Evolutionary conservation across 805 yeast genomes (phyloP), one percentile per base, ranked within the genome.

Genomic region (Starmerella powellii): DNA sequence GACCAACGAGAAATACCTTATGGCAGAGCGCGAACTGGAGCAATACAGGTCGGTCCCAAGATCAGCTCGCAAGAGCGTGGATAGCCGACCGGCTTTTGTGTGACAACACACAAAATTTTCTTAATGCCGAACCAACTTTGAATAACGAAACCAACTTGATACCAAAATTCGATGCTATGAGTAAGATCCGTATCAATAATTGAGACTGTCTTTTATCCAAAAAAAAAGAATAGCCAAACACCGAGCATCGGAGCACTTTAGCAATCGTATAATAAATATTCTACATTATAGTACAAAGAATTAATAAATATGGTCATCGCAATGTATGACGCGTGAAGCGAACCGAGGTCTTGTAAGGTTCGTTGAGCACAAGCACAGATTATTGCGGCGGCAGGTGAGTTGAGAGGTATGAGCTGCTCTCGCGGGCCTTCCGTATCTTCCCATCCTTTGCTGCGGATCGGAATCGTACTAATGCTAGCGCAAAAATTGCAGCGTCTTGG

Each of bases 1-100:
- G 36, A 60, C 67, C 47, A 67, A 68, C 43, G 79, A 75, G 52
- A 61, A 59, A 30, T 57, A 69, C 41, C 54, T 74, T 38, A 49
- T 61, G 37, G 56, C 74, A 46, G 78, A 76, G 54, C 67, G 64
- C 45, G 80, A 76, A 54, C 61, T 75, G 13, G 65, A 72, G 16
- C 43, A 38, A 38, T 69, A 33, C 32, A 42, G 49, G 12, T 16
- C 8, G 4, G 5, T 23, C 17, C 18, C 31, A 13, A 34, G 18
- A 33, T 24, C 38, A 3, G 8, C 36, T 3, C n/a, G 12, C 10
- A 29, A 18, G 10, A 8, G 5, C 2, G 27, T 10, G 3, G 41
- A 38, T 20, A 24, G 5, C 16, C 13, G 30, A 3, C 36, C 41
- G 2, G 41, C 34, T 4, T 38, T 38, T n/a, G 23, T 37, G 10